phyloP scores from a whole-genome alignment of 1,284 basidiomycete species.

The Schizophyllum commune region DNA sequence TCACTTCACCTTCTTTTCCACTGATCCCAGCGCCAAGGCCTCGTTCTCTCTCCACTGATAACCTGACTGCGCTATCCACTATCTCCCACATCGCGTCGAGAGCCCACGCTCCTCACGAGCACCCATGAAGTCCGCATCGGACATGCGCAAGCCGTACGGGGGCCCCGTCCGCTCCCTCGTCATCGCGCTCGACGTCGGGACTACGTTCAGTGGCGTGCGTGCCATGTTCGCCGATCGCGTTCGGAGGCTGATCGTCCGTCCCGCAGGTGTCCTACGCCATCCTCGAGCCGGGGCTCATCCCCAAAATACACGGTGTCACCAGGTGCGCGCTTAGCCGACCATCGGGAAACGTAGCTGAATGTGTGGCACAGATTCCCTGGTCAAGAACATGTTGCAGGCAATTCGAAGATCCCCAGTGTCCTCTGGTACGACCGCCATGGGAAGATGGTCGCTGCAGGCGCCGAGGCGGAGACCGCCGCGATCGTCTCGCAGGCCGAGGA shows the following conservation, averaged over 20 bases:
- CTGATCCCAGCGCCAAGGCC: background rate
- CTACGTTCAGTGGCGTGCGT: conserved; percentile 62
- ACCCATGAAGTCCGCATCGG: conserved; percentile 34
- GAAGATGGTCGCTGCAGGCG: conserved; percentile 60
- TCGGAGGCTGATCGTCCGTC: conserved; percentile 7
- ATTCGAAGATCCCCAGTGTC: conserved; percentile 71
- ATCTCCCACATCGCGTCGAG: background rate
- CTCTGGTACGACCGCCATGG: conserved; percentile 64
- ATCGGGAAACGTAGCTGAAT: conserved; percentile 2
- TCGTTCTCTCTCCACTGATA: background rate
- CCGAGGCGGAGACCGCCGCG: conserved; percentile 60
- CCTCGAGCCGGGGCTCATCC: conserved; percentile 64
- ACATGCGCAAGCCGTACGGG: conserved; percentile 64
- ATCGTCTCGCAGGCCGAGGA: conserved; percentile 59
- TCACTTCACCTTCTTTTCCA: background rate
- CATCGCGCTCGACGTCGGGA: conserved; percentile 69
- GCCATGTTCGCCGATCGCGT: background rate
- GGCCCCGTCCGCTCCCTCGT: conserved; percentile 57
- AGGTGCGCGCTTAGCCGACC: conserved; percentile 31
- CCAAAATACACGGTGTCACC: conserved; percentile 67
- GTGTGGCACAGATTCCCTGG: conserved; percentile 53
- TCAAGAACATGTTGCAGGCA: conserved; percentile 77
- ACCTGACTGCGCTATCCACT: background rate
- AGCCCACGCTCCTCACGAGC: background rate
- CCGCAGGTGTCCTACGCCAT: conserved; percentile 62